Percentiles rank a stretch among this genome's conserved stretches.
phyloP scores from a whole-genome alignment of 2,329 filamentous ascomycete genomes.

The Aspergillus ustus region DNA sequence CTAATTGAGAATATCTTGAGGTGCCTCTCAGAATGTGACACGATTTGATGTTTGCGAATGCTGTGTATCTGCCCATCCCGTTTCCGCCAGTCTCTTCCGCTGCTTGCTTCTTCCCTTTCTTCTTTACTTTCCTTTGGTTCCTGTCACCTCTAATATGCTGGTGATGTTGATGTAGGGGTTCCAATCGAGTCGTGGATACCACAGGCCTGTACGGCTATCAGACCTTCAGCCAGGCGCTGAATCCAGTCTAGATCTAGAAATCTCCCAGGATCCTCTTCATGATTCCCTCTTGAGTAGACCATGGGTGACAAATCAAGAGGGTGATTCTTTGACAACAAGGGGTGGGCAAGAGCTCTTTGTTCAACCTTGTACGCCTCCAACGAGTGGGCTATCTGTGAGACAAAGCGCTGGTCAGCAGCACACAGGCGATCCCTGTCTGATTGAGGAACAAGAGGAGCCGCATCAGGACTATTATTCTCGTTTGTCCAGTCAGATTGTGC shows the following conservation, averaged over 20 bases:
- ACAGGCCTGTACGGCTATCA: constrained; percentile 30
- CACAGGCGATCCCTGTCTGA: constrained; percentile 10
- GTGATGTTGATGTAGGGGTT: constrained; percentile 36
- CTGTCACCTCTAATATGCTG: constrained; percentile 36
- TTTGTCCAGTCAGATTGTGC: constrained; percentile 9
- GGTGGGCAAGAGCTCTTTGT: constrained; percentile 12
- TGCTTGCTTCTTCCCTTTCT: background rate
- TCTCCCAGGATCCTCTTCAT: constrained; percentile 10
- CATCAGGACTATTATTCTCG: constrained; percentile 7
- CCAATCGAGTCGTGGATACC: constrained; percentile 33
- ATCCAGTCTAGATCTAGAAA: constrained; percentile 26
- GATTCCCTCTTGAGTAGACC: constrained; percentile 12
- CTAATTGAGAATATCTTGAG: constrained; percentile 30
- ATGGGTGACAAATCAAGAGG: background rate
- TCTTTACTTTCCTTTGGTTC: constrained; percentile 3
- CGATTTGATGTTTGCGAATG: constrained; percentile 19
- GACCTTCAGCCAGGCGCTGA: constrained; percentile 22
- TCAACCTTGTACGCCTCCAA: background rate
- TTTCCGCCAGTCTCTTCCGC: constrained; percentile 2
- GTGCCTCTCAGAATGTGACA: constrained; percentile 23
- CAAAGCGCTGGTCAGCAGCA: constrained; percentile 5
- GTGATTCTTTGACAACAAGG: constrained; percentile 5
- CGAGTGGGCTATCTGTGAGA: constrained; percentile 2
- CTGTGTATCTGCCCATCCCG: background rate
- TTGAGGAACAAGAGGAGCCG: constrained; percentile 13